Percentiles rank a stretch among this genome's conserved stretches.
Evolutionary conservation across 2,329 filamentous ascomycete genomes (phyloP).

Genomic region (Sclerotinia borealis): DNA sequence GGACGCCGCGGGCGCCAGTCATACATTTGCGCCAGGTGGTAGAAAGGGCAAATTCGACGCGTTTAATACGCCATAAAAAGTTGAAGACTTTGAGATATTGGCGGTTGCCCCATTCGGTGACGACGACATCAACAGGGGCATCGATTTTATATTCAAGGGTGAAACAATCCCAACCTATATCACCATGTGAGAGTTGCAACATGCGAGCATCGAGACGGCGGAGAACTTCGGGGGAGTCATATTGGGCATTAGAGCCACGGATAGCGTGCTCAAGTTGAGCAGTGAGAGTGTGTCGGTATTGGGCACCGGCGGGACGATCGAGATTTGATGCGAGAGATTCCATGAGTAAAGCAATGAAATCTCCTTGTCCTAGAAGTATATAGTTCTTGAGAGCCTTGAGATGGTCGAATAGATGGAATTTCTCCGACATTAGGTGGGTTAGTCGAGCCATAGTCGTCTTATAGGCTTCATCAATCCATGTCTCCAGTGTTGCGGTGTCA

Average conservation of each 20-base stretch:
- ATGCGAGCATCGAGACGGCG: slow-evolving; percentile 93
- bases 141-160: slow-evolving; percentile 98
- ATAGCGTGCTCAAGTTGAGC: slow-evolving; percentile 98
- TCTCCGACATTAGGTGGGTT: slow-evolving; percentile 87
- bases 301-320: slow-evolving; percentile 89
- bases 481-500: slow-evolving; percentile 84
- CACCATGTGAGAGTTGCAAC: slow-evolving; percentile 91
- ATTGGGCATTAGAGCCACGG: slow-evolving; percentile 93
- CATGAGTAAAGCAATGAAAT: slow-evolving; percentile 96
- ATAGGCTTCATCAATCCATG: slow-evolving; percentile 94
- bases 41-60: slow-evolving; percentile 88
- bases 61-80: slow-evolving; percentile 96
- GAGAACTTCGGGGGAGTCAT: slow-evolving; percentile 86
- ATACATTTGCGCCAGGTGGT: slow-evolving; percentile 94
- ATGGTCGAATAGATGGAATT: slow-evolving; percentile 93
- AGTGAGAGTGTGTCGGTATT: slow-evolving; percentile 93
- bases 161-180: slow-evolving; percentile 99
- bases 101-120: slow-evolving; percentile 89
- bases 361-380: slow-evolving; percentile 86
- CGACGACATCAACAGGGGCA: slow-evolving; percentile 91
- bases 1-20: slow-evolving; percentile 87
- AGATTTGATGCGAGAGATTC: slow-evolving; percentile 90
- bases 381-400: slow-evolving; percentile 90
- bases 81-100: slow-evolving; percentile 99
- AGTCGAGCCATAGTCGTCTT: slow-evolving; percentile 96